phyloP scores from a whole-genome alignment of 805 yeast species.

The Sugiyamaella mastotermitis region DNA sequence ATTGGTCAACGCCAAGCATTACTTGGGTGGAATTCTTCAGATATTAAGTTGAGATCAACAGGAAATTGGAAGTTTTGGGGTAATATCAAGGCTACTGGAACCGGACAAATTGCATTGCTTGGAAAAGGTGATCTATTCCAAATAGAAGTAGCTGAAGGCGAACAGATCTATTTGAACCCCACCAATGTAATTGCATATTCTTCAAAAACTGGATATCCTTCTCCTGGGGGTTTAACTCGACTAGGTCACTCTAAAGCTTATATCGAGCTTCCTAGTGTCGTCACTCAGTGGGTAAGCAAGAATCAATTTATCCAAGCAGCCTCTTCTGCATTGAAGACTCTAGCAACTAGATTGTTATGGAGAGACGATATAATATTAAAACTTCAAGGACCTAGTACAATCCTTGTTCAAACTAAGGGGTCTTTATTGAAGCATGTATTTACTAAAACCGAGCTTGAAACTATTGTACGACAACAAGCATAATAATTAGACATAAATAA shows the following conservation, averaged over 20 bases:
- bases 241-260: conserved; percentile 4
- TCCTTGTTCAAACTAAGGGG: conserved; percentile 25
- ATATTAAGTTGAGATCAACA: conserved; percentile 16
- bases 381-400: conserved; percentile 27
- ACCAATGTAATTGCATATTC: conserved; percentile 37
- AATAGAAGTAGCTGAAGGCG: conserved; percentile 33
- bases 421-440: conserved; percentile 21
- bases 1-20: conserved; percentile 35
- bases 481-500: conserved; percentile 3
- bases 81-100: conserved; percentile 31
- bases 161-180: conserved; percentile 36
- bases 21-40: conserved; percentile 41
- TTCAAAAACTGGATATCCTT: conserved; percentile 7
- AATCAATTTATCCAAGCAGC: conserved; percentile 1
- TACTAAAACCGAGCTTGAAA: conserved; percentile 19
- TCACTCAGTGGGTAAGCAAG: conserved; percentile 7
- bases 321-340: conserved; percentile 10
- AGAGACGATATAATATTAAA: conserved; percentile 23
- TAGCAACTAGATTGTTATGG: conserved; percentile 20
- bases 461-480: not conserved
- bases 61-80: conserved; percentile 25
- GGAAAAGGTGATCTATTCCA: conserved; percentile 37
- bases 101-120: conserved; percentile 36
- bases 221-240: conserved; percentile 3
- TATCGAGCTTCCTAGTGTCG: conserved; percentile 6